These are phyloP conservation scores for Mycena epipterygia DNA, from an alignment of 768 basidiomycete species.

Conservation along the genomic window DNA sequence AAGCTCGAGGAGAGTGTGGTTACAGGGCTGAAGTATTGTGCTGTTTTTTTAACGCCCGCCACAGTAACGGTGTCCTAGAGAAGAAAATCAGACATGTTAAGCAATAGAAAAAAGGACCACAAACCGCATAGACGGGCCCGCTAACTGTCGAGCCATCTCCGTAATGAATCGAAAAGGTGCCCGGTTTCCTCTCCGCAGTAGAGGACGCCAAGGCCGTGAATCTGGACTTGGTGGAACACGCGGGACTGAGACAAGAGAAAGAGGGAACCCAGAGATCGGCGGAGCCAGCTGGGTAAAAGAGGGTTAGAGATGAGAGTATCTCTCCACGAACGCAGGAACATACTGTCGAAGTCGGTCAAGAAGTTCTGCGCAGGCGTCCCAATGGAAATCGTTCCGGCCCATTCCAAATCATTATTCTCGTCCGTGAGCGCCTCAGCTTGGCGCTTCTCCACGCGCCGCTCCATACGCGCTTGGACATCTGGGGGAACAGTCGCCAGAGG, in stretches of 20 bases:
- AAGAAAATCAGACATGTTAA: conserved; percentile 47
- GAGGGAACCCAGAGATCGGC: conserved; percentile 28
- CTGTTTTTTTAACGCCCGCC: conserved; percentile 28
- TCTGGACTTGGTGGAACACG: conserved; percentile 42
- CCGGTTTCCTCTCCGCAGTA: conserved; percentile 43
- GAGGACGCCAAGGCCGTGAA: conserved; percentile 38
- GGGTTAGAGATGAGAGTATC: background rate
- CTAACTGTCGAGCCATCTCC: conserved; percentile 58
- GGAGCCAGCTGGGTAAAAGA: conserved; percentile 19
- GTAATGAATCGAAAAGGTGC: conserved; percentile 15
- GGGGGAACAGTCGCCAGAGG: conserved; percentile 37
- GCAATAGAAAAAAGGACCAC: background rate
- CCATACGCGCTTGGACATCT: conserved; percentile 13
- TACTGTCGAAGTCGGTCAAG: conserved; percentile 57
- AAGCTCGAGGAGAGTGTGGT: conserved; percentile 46
- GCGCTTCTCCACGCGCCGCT: conserved; percentile 30
- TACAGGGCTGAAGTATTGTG: conserved; percentile 48
- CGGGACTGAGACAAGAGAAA: conserved; percentile 24
- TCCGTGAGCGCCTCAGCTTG: conserved; percentile 51
- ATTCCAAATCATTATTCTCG: conserved; percentile 48
- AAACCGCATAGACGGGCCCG: conserved; percentile 55
- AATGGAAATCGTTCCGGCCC: conserved; percentile 56
- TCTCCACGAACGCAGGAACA: background rate
- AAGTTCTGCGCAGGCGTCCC: conserved; percentile 53
- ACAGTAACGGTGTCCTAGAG: conserved; percentile 33